Evolutionary conservation across 352 stramenopile genomes (phyloP).

Genomic region (Phytopythium montanum): DNA sequence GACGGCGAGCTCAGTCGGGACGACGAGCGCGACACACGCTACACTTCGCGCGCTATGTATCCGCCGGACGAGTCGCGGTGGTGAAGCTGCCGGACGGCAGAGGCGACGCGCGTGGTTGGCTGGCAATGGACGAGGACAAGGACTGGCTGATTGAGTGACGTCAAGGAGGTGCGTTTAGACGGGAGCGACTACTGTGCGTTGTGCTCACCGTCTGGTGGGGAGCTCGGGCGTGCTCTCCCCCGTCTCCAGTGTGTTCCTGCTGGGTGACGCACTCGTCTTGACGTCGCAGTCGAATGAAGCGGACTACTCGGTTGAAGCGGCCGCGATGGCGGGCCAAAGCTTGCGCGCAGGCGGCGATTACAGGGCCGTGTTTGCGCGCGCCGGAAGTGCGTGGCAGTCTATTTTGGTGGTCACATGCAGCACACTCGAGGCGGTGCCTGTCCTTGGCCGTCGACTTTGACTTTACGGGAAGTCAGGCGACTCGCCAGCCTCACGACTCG

Average conservation of each 20-base stretch:
- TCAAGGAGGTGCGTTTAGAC: not conserved
- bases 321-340: conserved; percentile 4
- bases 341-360: conserved; percentile 4
- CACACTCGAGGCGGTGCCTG: not conserved
- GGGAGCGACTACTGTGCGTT: not conserved
- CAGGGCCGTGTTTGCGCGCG: conserved; percentile 4
- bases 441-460: no score
- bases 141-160: not conserved
- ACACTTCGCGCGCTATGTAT: not conserved
- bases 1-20: not conserved
- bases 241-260: no score
- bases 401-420: conserved; percentile 7
- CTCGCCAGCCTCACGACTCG: no score
- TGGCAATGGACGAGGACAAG: not conserved
- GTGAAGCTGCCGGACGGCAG: not conserved
- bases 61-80: not conserved
- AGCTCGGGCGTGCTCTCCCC: no score
- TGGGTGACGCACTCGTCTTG: no score
- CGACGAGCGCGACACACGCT: not conserved
- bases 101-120: no score
- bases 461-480: no score
- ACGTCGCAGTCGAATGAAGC: no score
- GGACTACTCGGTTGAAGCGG: no score
- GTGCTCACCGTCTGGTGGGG: no score
- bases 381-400: no score